Base-by-base conservation (phyloP, 495 filamentous ascomycete species). In the Darksidea phi region DNA sequence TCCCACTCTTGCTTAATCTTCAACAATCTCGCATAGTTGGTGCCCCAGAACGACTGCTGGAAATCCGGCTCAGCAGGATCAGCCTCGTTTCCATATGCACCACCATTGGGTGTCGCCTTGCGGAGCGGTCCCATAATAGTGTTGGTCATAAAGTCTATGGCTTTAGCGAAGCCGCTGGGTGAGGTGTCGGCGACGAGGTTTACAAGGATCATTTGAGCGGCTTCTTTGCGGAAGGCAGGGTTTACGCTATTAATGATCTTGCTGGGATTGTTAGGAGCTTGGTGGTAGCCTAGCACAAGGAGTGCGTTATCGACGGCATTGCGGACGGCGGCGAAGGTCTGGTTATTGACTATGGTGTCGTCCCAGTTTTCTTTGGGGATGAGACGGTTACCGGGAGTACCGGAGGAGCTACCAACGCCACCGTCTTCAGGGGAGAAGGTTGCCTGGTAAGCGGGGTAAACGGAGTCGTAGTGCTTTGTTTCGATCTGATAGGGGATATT, bases 11-110 rank as follows among this genome's bases (percentile, higher is more conserved):
- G 43, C 61, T 64, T 64, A 21, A 64, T 48, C 11, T 17, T 5
- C 12, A 54, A 17, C 25, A 64, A 47, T n/a, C 38, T 12, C 1
- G 23, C 26, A 34, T 64, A 64, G 26, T 64, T 64, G 1, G 10
- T 12, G 2, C 61, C 61, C 48, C 48, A 64, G 49, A 59, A 64
- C 8, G 61, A 20, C 26, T 64, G 28, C 56, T 64, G 61, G 47
- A 46, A 64, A 24, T 55, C 23, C 12, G 61, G 61, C 49, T 64
- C 61, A 10, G 26, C 28, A 21, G 42, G 11, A 28, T 59, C 54
- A n/a, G 50, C 64, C 45, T 69, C 66, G 37, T 67, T 67, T 13
- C 42, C 45, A 38, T 69, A 69, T 13, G 66, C 48, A 7, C 66
- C 66, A 11, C 48, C 46, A 38, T 32, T 49, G 3, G 63, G 63